Evolutionary conservation across 2,329 filamentous ascomycete genomes (phyloP).

Genomic region (Ophiostoma triangulosporum): DNA sequence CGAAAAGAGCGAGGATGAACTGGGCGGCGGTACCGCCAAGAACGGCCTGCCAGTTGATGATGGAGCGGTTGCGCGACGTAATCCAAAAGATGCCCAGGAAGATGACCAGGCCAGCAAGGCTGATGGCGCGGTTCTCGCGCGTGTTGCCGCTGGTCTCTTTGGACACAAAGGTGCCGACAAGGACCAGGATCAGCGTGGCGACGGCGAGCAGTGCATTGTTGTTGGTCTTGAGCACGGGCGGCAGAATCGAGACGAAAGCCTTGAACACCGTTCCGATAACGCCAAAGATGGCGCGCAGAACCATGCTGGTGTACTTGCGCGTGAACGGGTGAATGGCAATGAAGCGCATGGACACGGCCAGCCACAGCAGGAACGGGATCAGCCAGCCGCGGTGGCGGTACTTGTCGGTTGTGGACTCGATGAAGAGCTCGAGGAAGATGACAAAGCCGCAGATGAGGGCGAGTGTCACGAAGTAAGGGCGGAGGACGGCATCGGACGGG

Average conservation of each 20-base stretch:
- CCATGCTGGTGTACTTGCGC: not conserved
- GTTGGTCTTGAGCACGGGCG: not conserved
- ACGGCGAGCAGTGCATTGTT: conserved; percentile 25
- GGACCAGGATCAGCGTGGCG: conserved; percentile 54
- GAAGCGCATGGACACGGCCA: conserved; percentile 59
- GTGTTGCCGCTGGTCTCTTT: conserved; percentile 63
- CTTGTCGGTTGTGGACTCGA: conserved; percentile 1
- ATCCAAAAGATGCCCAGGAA: conserved; percentile 53
- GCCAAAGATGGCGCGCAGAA: not conserved
- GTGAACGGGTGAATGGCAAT: conserved; percentile 39
- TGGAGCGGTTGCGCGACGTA: conserved; percentile 56
- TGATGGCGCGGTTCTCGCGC: conserved; percentile 64
- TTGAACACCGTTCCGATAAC: not conserved
- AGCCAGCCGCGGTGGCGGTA: conserved; percentile 61
- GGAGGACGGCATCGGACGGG: not conserved
- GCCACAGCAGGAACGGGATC: conserved; percentile 70
- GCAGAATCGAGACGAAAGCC: not conserved
- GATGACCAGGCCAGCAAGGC: conserved; percentile 62
- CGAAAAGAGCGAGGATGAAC: conserved; percentile 80
- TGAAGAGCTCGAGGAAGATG: conserved; percentile 1
- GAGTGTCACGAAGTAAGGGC: not conserved
- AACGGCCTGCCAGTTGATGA: conserved; percentile 62
- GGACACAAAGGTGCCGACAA: conserved; percentile 67
- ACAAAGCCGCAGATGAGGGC: not conserved
- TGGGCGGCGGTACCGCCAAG: conserved; percentile 81